phyloP scores from a whole-genome alignment of 2,329 filamentous ascomycete species.

The Aureobasidium zeae region DNA sequence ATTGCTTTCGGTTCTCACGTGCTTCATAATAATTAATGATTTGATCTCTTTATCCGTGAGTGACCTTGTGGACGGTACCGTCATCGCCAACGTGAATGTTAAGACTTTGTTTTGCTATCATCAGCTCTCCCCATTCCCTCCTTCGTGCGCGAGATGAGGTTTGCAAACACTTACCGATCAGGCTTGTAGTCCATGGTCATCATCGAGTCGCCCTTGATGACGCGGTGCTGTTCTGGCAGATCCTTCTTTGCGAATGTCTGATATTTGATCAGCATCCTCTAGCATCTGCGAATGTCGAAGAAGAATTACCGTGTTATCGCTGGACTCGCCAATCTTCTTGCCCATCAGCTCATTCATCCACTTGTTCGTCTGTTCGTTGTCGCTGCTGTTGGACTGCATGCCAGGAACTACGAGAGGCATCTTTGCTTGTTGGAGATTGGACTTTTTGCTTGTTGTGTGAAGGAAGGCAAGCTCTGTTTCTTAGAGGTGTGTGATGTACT shows the following conservation, averaged over 20 bases:
- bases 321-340: conserved; percentile 42
- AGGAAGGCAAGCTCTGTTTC: not conserved
- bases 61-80: conserved; percentile 41
- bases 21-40: no score
- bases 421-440: not conserved
- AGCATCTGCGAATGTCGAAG: not conserved
- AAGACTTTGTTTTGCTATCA: conserved; percentile 25
- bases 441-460: not conserved
- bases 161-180: conserved; percentile 33
- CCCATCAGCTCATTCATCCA: conserved; percentile 43
- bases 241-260: conserved; percentile 44
- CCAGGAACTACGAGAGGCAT: conserved; percentile 47
- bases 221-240: conserved; percentile 39
- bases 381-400: conserved; percentile 30
- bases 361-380: conserved; percentile 35
- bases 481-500: not conserved
- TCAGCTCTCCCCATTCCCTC: no score
- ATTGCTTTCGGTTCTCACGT: no score
- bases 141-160: no score
- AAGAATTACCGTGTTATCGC: conserved; percentile 35
- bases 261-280: not conserved
- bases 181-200: conserved; percentile 41
- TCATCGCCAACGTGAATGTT: conserved; percentile 42
- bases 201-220: conserved; percentile 39
- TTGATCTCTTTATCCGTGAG: conserved; percentile 36